Evolutionary conservation across 148 eudicot genomes (phyloP), one percentile per base, ranked within the genome.

Genomic region (Camellia granthamiana): DNA sequence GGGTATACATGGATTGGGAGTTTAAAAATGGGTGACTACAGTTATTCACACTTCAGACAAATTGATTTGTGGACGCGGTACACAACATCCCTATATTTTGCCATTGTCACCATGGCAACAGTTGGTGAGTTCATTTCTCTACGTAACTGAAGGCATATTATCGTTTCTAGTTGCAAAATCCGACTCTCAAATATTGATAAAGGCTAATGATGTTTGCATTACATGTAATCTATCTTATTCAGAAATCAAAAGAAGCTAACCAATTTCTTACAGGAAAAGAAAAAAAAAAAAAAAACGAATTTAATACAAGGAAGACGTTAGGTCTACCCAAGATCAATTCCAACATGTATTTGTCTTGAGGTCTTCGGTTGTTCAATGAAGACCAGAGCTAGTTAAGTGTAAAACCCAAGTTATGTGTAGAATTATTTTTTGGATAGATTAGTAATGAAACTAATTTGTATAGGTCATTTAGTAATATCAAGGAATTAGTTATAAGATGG

Each of bases 1-100:
- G 94, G 91, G 6, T 94, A 94, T 81, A 96, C 99, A 78, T 96
- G 99, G 98, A 96, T 96, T 74, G 99, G 99, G 74, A 92, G 94
- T 83, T 91, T 96, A 82, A 89, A 86, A 68, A 7, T 96, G 81
- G 99, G 99, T 18, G 94, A 94, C 69, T 89, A 90, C 69, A 94
- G 91, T 78, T 96, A 94, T 86, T 78, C 94, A 42, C 81, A 87
- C 83, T 96, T 96, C 75, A 88, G 98, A 83, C 93, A 90, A 65
- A 88, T 96, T 76, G 95, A 94, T 84, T 51, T 96, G 49, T 91
- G 95, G 98, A 90, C 78, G 71, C 86, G 90, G 60, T 96, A 96
- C 80, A 84, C 85, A 63, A 92, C 91, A 13, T 96, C 99, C 19
- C 76, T 96, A 52, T 96, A 96, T 81, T 96, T 96, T 83, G 92